Base-by-base conservation (phyloP, 2,329 filamentous ascomycete genomes). In the Beauveria scarabaeidicola region DNA sequence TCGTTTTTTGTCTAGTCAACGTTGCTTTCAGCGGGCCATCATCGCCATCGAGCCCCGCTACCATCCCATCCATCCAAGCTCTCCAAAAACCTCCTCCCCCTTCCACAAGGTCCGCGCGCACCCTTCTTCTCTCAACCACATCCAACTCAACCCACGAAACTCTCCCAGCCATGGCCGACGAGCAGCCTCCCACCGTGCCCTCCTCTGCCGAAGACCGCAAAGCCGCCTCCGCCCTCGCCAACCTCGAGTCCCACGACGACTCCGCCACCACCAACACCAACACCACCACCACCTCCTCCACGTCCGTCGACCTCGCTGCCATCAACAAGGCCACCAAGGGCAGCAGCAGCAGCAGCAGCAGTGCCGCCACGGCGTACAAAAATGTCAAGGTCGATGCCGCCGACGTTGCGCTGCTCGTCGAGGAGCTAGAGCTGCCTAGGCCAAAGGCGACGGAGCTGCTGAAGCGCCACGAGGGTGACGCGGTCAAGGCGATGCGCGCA, bases 151-250 rank as follows among this genome's bases (percentile, higher is more conserved):
- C 11, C 32, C 32, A 13, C 32, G 0, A 13, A 5, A 13, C 5
- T 6, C 32, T 6, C 11, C 19, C 19, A 27, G 51, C 25, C 61
- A 58, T 89, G 85, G 81, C 85, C 64, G 75, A 79, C 62, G 81
- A 82, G 52, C 84, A 88, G 70, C 83, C 85, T 46, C 68, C 77
- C 32, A 36, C 11, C 48, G 76, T 70, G 55, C 71, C 87, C 61
- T 76, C 79, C 63, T 84, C 82, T 46, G 87, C 88, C 68, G 88
- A 91, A 73, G 88, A 90, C 75, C 85, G 87, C 73, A 90, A 90
- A 73, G 87, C 88, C 50, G 87, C 87, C 44, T 86, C 85, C 7
- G 89, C 88, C 32, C 82, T 91, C 61, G 87, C 86, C 52, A 82
- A 81, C 62, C 84, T 92, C 65, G 88, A 76, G 47, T 70, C 73